Percentiles rank a stretch among this genome's conserved stretches.
Conservation (phyloP, 495 filamentous ascomycete genomes). For the Penicillium macrosclerotiorum region DNA sequence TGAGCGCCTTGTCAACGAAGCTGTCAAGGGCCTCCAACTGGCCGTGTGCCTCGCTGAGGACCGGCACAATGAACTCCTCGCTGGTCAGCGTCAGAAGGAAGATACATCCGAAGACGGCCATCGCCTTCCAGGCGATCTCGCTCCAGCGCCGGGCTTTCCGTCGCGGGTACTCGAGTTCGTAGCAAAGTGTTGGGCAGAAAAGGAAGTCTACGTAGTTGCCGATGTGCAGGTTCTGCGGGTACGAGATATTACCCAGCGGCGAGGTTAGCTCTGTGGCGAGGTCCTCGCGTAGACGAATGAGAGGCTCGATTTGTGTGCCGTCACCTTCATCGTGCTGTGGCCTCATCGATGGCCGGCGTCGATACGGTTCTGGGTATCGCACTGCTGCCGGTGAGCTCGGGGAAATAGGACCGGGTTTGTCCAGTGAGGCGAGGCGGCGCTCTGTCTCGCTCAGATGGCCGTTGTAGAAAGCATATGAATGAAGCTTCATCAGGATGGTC, state of each 20-base stretch:
- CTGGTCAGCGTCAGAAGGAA: constrained; percentile 88
- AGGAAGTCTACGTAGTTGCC: constrained; percentile 84
- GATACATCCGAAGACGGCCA: constrained; percentile 94
- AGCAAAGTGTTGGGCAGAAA: constrained; percentile 93
- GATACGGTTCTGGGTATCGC: constrained; percentile 66
- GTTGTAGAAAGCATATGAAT: constrained; percentile 97
- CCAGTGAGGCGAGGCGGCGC: constrained; percentile 72
- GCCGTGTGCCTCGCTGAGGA: constrained; percentile 70
- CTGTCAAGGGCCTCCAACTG: constrained; percentile 60
- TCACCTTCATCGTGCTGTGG: constrained; percentile 31
- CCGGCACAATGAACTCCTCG: constrained; percentile 94
- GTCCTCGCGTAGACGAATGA: constrained; percentile 74
- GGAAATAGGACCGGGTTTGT: constrained; percentile 69
- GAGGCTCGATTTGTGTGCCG: constrained; percentile 47
- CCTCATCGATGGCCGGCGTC: constrained; percentile 34
- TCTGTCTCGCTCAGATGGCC: constrained; percentile 88
- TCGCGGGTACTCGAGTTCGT: constrained; percentile 94
- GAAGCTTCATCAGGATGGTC: constrained; percentile 95
- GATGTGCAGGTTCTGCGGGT: constrained; percentile 82
- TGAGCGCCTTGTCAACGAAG: constrained; percentile 64
- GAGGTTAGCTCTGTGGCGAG: constrained; percentile 88
- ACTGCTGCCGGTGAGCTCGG: constrained; percentile 59
- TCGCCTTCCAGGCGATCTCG: constrained; percentile 78
- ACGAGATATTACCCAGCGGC: constrained; percentile 83
- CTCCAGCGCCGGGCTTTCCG: constrained; percentile 70